Evolutionary conservation across 2,329 filamentous ascomycete species (phyloP).

Genomic region (Aureobasidium sp.): DNA sequence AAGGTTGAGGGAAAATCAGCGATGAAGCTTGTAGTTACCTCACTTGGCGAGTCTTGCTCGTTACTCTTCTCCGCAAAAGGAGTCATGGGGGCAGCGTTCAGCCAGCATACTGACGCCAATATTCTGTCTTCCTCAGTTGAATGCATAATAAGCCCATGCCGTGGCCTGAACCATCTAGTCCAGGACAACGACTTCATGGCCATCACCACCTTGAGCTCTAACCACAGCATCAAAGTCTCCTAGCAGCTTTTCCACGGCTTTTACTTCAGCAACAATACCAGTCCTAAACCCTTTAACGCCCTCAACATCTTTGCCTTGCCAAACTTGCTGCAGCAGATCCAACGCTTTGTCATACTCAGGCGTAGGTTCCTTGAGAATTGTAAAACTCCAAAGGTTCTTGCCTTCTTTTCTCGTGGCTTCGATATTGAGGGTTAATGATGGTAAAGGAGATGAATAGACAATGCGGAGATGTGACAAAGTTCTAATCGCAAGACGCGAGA

Average conservation of each 20-base stretch:
- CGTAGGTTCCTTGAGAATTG: conserved; percentile 20
- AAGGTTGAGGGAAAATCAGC: background rate
- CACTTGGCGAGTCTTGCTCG: background rate
- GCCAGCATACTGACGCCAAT: too few species aligned
- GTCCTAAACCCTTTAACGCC: conserved; percentile 34
- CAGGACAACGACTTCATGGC: conserved; percentile 11
- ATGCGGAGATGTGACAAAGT: conserved; percentile 32
- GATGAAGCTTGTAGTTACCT: background rate
- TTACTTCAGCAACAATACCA: conserved; percentile 29
- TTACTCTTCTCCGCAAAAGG: background rate
- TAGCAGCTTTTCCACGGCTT: background rate
- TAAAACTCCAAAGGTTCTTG: conserved; percentile 31
- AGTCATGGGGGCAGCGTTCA: too few species aligned
- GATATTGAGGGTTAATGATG: conserved; percentile 31
- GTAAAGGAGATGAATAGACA: conserved; percentile 34
- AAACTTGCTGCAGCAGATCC: conserved; percentile 19
- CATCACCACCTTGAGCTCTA: conserved; percentile 16
- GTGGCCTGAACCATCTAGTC: background rate
- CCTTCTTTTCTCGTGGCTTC: conserved; percentile 28
- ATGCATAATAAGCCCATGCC: background rate
- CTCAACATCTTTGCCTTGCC: conserved; percentile 21
- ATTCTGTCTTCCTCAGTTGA: background rate
- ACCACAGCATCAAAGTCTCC: conserved; percentile 31
- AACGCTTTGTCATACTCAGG: background rate
- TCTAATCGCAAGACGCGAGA: conserved; percentile 26